Evolutionary conservation across 345 rosid species (phyloP), one percentile per base, ranked within the genome.

Genomic region (Lumnitzera littorea): DNA sequence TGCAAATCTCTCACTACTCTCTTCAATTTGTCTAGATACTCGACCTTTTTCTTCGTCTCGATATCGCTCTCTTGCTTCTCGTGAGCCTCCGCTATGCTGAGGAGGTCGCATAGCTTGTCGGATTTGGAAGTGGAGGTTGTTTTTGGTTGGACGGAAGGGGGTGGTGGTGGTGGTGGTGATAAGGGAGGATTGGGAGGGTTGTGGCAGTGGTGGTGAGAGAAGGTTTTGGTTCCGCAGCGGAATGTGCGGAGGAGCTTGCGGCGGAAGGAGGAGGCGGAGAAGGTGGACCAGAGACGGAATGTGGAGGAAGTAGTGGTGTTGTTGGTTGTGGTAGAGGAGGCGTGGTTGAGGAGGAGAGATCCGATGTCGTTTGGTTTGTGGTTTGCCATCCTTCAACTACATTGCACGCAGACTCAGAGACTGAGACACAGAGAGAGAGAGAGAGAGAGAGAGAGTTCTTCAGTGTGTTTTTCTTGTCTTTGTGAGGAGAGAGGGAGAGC

Each of bases 81-180:
- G 51, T 51, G 60, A 43, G 58, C 47, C 72, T 94, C 97, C 24
- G 90, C 91, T 29, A 88, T 62, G 67, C 76, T 86, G 73, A 94
- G 62, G 31, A 94, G 91, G 77, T 94, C 95, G 47, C 78, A 72
- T 4, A 94, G 82, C 82, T 86, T 94, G 82, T 87, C 91, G 43
- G 96, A 89, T 65, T 76, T 88, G 41, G 58, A 36, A 12, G 58
- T 20, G 56, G 31, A 16, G 50, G 24, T 51, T 54, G 46, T 12
- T 58, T 48, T 55, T 58, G 55, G 49, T 20, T n/a, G 24, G 20
- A 20, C 20, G 20, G 20, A 20, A 20, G 20, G 20, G 12, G 48
- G 16, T 25, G 54, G 58, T 9, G 3, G 15, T 15, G 60, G 60
- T 15, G 0, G 11, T 1, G 55, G 53, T 16, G 46, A 11, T 27